A percentile compares a stretch with the other conserved stretches of the same genome.
Evolutionary conservation across 768 basidiomycete species (phyloP).

Genomic region (Russula emetica): DNA sequence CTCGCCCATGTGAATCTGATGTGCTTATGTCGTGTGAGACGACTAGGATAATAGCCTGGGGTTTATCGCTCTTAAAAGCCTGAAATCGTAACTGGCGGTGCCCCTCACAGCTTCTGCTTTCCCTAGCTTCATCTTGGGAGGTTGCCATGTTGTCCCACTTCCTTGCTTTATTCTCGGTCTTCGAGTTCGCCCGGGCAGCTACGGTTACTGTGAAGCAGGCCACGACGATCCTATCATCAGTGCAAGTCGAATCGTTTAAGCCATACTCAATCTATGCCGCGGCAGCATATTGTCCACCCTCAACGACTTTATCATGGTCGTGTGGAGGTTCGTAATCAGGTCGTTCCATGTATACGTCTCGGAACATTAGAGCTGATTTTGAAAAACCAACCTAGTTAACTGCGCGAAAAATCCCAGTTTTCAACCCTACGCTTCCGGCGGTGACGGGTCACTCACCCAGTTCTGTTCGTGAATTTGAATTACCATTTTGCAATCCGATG

Average conservation of each 20-base stretch:
- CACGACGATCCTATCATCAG: background rate
- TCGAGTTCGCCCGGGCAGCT: slow-evolving; percentile 3
- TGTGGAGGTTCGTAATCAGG: slow-evolving; percentile 42
- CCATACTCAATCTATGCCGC: slow-evolving; percentile 51
- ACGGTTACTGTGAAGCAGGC: background rate
- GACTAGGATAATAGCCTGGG: background rate
- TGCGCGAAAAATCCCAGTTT: slow-evolving; percentile 47
- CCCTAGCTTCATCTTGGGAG: background rate
- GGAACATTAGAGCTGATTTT: background rate
- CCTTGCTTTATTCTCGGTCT: background rate
- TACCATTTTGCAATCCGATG: slow-evolving; percentile 25
- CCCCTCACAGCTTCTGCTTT: background rate
- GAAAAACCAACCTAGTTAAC: slow-evolving; percentile 34
- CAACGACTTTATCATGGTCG: slow-evolving; percentile 44
- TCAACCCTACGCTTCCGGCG: slow-evolving; percentile 42
- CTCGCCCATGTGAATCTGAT: background rate
- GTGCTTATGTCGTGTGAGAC: background rate
- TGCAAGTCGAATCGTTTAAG: slow-evolving; percentile 42
- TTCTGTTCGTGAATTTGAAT: slow-evolving; percentile 14
- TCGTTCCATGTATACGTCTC: background rate
- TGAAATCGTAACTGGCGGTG: background rate
- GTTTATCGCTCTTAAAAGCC: background rate
- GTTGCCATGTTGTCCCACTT: slow-evolving; percentile 4
- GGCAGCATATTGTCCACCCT: slow-evolving; percentile 46
- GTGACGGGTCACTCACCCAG: slow-evolving; percentile 6